A percentile compares a stretch with the other conserved stretches of the same genome.
Conservation (phyloP, 805 yeast species). For the Lipomyces orientalis region DNA sequence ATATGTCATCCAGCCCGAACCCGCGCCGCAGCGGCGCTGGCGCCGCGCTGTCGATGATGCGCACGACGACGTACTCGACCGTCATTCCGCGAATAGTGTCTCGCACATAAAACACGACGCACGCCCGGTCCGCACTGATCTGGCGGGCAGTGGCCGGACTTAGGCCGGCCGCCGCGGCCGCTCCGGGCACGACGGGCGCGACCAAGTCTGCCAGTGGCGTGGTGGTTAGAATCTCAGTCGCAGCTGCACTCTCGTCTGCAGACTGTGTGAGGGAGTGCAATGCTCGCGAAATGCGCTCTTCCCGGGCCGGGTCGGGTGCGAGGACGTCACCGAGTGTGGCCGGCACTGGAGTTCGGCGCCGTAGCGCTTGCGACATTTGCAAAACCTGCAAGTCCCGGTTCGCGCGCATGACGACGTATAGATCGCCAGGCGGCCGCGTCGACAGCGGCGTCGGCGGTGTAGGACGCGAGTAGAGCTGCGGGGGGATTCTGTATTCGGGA, state of each 20-base stretch:
- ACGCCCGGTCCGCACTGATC: not conserved
- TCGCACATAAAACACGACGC: not conserved
- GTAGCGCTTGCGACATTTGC: not conserved
- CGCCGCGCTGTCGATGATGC: not conserved
- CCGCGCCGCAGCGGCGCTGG: not conserved
- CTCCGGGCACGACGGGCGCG: not conserved
- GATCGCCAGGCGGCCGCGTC: not conserved
- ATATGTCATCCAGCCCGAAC: not conserved
- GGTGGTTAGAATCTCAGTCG: not conserved
- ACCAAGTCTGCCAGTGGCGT: not conserved
- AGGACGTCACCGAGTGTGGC: not conserved
- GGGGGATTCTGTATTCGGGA: not conserved
- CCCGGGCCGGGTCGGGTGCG: constrained; percentile 1
- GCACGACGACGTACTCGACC: not conserved
- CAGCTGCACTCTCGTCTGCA: not conserved
- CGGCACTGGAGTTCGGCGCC: not conserved
- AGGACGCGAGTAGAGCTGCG: not conserved
- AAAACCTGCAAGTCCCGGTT: not conserved
- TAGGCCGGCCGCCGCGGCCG: not conserved
- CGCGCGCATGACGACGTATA: not conserved
- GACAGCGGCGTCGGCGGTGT: not conserved
- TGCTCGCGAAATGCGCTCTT: not conserved
- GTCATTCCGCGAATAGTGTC: not conserved
- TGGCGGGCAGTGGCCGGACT: not conserved
- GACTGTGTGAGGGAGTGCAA: not conserved